Evolutionary conservation across 352 stramenopile genomes (phyloP), one percentile per base, ranked within the genome.

Genomic region (Phytophthora uliginosa): DNA sequence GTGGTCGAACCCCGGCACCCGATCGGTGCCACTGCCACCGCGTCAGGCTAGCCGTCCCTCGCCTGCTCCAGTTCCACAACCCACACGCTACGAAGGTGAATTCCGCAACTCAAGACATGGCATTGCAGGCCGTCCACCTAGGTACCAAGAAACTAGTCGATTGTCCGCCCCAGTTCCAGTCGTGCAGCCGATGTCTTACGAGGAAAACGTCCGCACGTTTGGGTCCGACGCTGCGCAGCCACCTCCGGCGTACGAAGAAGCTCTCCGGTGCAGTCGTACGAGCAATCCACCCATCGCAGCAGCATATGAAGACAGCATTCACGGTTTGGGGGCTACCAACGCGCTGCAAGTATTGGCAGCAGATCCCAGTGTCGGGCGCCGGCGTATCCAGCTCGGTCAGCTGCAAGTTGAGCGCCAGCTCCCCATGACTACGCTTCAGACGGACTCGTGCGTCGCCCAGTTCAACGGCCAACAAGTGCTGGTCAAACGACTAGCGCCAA

Each of bases 391-490:
- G 34, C 33, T 76, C 0, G 45, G 62, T 28, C 38, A 65, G n/a
- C 13, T 76, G 7, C 51, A 69, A 63, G 59, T 73, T 10, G 57
- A 72, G 24, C 64, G 59, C 24, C 69, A 76, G 31, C 58, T 76
- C 22, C 63, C 69, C 17, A 73, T 69, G 69, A 69, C 63, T 18
- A 73, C 69, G n/a, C 63, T 72, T 4, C 63, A 72, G n/a, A 73
- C 69, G 7, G 69, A 73, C 51, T 73, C 63, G 4, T 68, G 31
- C 17, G 54, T 73, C 24, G 69, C 33, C 47, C 45, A 52, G 12
- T 69, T 62, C 53, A 66, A 68, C 7, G 42, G 36, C 10, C 42
- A 73, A 26, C 57, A 66, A 59, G 63, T 76, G 31, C 40, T 64
- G 48, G 45, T 76, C 15, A 76, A 72, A 34, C 57, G 59, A 17